Conservation (phyloP, 2,329 filamentous ascomycete genomes). For the Acrocalymma vagum region DNA sequence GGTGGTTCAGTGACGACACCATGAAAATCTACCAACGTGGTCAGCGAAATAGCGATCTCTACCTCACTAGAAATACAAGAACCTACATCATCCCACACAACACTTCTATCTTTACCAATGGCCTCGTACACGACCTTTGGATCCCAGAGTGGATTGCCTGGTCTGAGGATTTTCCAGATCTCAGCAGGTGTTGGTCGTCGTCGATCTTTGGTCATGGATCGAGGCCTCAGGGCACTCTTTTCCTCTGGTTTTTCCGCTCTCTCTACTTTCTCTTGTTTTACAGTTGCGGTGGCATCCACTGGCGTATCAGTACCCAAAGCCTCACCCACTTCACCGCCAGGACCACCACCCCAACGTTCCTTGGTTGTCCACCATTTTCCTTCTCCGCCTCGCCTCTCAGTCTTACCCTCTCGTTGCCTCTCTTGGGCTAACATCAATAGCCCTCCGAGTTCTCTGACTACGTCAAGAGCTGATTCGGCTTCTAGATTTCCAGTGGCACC, state of each 20-base stretch:
- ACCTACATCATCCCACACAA: slow-evolving; percentile 63
- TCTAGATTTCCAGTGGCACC: slow-evolving; percentile 42
- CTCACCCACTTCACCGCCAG: slow-evolving; percentile 54
- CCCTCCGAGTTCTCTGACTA: slow-evolving; percentile 65
- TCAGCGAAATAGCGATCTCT: slow-evolving; percentile 16
- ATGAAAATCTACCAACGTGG: slow-evolving; percentile 62
- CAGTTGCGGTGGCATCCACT: slow-evolving; percentile 32
- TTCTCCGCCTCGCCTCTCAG: slow-evolving; percentile 60
- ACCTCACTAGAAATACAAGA: slow-evolving; percentile 2
- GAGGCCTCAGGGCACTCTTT: slow-evolving; percentile 39
- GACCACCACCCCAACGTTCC: slow-evolving; percentile 65
- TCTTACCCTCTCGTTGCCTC: slow-evolving; percentile 63
- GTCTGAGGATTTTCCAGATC: slow-evolving; percentile 62
- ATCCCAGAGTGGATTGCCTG: slow-evolving; percentile 64
- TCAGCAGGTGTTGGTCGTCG: slow-evolving; percentile 57
- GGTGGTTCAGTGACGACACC: slow-evolving; percentile 69
- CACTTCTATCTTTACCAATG: slow-evolving; percentile 60
- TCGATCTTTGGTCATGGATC: slow-evolving; percentile 39
- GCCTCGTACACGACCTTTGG: slow-evolving; percentile 63
- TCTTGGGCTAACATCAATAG: slow-evolving; percentile 68
- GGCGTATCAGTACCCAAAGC: slow-evolving; percentile 31
- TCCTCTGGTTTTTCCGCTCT: slow-evolving; percentile 46
- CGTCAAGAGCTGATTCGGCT: slow-evolving; percentile 55
- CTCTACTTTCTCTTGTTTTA: no score
- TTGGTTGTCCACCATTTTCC: slow-evolving; percentile 68